Percentiles rank a stretch among this genome's conserved stretches.
Evolutionary conservation across 495 filamentous ascomycete genomes (phyloP).

Genomic region (Cercophora samala): DNA sequence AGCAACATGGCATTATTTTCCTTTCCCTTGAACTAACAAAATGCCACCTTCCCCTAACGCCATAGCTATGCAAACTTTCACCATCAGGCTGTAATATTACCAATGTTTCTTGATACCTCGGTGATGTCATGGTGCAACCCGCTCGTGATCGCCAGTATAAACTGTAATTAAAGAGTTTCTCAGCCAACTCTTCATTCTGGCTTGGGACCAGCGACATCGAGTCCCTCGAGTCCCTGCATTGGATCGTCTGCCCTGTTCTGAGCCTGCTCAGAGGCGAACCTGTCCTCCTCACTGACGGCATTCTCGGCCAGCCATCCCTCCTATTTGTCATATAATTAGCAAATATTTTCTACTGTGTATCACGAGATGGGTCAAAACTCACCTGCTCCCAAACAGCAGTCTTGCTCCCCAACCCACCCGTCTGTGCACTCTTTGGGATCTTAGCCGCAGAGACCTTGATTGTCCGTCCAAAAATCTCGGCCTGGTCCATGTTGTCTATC

Average conservation of each 20-base stretch:
- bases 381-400: slow-evolving; percentile 99
- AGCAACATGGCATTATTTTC: slow-evolving; percentile 8
- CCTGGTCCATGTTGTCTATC: slow-evolving; percentile 98
- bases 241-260: slow-evolving; percentile 68
- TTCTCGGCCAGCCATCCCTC: slow-evolving; percentile 91
- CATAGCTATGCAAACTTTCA: slow-evolving; percentile 41
- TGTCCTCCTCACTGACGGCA: slow-evolving; percentile 85
- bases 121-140: not conserved
- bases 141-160: not conserved
- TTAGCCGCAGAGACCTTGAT: slow-evolving; percentile 92
- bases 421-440: slow-evolving; percentile 79
- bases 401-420: slow-evolving; percentile 80
- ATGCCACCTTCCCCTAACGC: slow-evolving; percentile 33
- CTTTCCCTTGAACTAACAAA: slow-evolving; percentile 19
- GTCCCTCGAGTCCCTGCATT: slow-evolving; percentile 90
- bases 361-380: slow-evolving; percentile 27
- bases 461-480: slow-evolving; percentile 88
- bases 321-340: slow-evolving; percentile 47
- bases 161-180: too few relatives aligned
- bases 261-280: slow-evolving; percentile 57
- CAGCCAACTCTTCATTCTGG: slow-evolving; percentile 52
- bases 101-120: not conserved
- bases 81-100: not conserved
- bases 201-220: slow-evolving; percentile 91
- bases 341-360: not conserved